Evolutionary conservation across 2,329 filamentous ascomycete species (phyloP).

Genomic region (Xylariomycetidae sp.): DNA sequence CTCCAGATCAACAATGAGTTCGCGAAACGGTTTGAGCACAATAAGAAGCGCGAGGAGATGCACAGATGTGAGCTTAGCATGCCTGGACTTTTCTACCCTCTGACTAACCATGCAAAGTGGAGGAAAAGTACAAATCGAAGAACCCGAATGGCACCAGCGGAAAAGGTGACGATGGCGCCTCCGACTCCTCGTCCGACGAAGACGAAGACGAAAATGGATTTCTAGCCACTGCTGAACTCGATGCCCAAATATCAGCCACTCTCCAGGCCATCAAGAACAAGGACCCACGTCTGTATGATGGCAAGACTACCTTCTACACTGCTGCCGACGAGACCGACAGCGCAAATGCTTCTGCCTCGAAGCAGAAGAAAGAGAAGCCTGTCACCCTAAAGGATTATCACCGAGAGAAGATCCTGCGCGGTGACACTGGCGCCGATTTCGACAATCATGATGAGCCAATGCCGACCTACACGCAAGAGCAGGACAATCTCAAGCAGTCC

Average conservation of each 20-base stretch:
- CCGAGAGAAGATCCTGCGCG: constrained; percentile 76
- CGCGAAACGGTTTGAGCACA: constrained; percentile 86
- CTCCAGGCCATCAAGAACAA: constrained; percentile 83
- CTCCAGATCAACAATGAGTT: constrained; percentile 89
- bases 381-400: constrained; percentile 89
- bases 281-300: constrained; percentile 86
- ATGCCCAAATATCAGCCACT: constrained; percentile 81
- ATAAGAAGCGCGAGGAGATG: constrained; percentile 90
- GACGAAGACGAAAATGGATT: constrained; percentile 88
- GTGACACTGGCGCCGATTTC: constrained; percentile 56
- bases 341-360: constrained; percentile 21
- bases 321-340: constrained; percentile 45
- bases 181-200: constrained; percentile 67
- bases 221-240: constrained; percentile 76
- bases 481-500: constrained; percentile 71
- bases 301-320: constrained; percentile 69
- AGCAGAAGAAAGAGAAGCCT: constrained; percentile 69
- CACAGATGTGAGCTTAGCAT: constrained; percentile 51
- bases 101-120: constrained; percentile 50
- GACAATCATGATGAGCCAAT: constrained; percentile 45
- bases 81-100: not conserved
- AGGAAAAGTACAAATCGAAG: constrained; percentile 68
- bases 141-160: constrained; percentile 35
- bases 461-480: constrained; percentile 80
- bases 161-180: constrained; percentile 43